Percentiles rank a stretch among this genome's conserved stretches.
These are phyloP conservation scores for Deuterostichococcus epilithicus DNA, from an alignment of 139 green algal genomes.

Conservation along the genomic window DNA sequence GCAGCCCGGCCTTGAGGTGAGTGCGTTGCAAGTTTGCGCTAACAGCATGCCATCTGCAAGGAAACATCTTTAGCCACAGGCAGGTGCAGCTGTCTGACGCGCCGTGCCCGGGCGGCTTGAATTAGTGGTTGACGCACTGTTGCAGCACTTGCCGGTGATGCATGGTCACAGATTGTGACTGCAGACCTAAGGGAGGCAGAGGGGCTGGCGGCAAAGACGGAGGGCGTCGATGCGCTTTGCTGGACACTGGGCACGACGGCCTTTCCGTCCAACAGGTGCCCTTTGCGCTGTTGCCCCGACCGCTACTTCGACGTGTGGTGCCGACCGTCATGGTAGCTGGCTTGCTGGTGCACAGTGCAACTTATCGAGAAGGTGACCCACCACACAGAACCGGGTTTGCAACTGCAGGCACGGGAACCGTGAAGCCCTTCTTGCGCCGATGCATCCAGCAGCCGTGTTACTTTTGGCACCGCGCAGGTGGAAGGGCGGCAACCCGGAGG, in stretches of 20 bases:
- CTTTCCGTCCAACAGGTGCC: conserved; percentile 75
- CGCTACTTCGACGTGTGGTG: no score
- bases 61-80: neutral
- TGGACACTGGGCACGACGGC: conserved; percentile 83
- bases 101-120: neutral
- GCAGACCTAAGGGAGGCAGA: conserved; percentile 39
- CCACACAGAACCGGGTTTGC: no score
- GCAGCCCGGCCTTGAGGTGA: conserved; percentile 33
- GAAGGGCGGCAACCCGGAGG: conserved; percentile 78
- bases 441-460: no score
- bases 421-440: no score
- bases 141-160: neutral
- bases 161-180: conserved; percentile 28
- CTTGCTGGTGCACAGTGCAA: no score
- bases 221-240: conserved; percentile 59
- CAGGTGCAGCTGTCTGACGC: neutral
- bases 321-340: no score
- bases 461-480: no score
- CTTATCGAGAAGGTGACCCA: no score
- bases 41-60: no score
- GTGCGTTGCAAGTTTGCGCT: neutral
- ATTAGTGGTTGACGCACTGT: neutral
- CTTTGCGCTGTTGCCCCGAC: neutral
- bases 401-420: no score
- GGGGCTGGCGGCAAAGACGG: conserved; percentile 22